Base-by-base conservation (phyloP, 192 early-diverging fungal genomes). In the Umbelopsis sp. region DNA sequence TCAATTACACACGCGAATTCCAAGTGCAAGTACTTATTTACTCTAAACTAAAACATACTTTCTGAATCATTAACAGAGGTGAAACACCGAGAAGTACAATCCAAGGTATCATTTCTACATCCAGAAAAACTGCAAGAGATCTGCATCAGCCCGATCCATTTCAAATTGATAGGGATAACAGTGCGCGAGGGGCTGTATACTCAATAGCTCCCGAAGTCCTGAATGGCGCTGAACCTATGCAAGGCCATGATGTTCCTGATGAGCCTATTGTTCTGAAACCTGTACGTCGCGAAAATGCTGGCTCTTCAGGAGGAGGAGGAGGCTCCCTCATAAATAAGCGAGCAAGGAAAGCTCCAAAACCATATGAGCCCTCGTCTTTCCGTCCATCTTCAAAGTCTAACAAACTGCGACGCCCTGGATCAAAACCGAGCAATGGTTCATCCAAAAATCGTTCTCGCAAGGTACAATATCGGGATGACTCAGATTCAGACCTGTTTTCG, bases 101-200 rank as follows among this genome's bases (percentile, higher is more conserved):
- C 22, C 83, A 85, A 72, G 83, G 83, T 24, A 81, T 76, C 14
- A 85, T 85, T 47, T 83, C 81, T 26, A 85, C 81, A 7, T 71
- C 80, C 3, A 69, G 80, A 20, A 77, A 77, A 45, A 69, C 69
- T 3, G 81, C 83, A 1, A 67, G 72, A 41, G 65, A 75, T 50
- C 41, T 79, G 16, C 68, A 75, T 21, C 20, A 50, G 17, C 50
- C 74, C n/a, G 76, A 81, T 32, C 83, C 83, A 7, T 81, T 81
- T 51, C 52, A 52, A 54, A 83, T 85, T 25, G 74, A 79, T 21
- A 82, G 81, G 53, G 74, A 77, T 51, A 75, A 68, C 34, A 50
- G 44, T 2, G 72, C 71, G 20, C 68, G 74, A 29, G 65, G 68
- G 38, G 74, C 82, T 22, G 72, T 73, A 20, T 85, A 85, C 71